Conservation (phyloP, 805 yeast genomes). For the Yamadazyma laniorum region DNA sequence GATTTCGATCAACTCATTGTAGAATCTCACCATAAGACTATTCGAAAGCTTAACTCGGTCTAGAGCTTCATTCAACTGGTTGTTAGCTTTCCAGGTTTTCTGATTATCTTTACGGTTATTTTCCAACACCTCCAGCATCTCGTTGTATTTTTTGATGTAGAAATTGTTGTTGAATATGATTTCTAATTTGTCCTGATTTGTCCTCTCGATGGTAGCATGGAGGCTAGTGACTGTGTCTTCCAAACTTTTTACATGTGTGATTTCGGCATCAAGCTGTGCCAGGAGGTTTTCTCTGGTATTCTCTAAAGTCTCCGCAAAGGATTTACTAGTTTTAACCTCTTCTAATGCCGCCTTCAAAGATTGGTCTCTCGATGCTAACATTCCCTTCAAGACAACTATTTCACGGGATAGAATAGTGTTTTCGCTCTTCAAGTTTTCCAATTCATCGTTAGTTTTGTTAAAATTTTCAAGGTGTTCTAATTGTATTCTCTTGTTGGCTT, state of each 20-base stretch:
- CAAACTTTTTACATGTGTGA: background rate
- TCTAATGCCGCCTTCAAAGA: no score
- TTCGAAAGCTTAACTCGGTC: conserved; percentile 1
- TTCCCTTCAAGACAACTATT: no score
- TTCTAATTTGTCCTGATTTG: conserved; percentile 4
- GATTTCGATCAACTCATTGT: conserved; percentile 5
- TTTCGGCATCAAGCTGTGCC: background rate
- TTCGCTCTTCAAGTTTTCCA: no score
- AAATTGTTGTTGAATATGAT: conserved; percentile 8
- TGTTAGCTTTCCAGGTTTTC: background rate
- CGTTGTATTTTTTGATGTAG: conserved; percentile 6
- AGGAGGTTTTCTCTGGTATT: no score
- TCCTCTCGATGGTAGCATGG: background rate
- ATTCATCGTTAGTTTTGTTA: background rate
- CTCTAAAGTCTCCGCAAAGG: no score
- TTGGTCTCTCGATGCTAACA: no score
- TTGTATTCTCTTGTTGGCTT: background rate
- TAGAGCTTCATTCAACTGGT: background rate
- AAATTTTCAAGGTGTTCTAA: background rate
- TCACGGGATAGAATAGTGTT: no score
- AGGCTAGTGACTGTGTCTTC: background rate
- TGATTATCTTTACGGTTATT: background rate
- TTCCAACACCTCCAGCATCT: background rate
- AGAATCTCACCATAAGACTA: background rate
- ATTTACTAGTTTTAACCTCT: no score